phyloP scores from a whole-genome alignment of 768 basidiomycete genomes.

The Collybia sp. region DNA sequence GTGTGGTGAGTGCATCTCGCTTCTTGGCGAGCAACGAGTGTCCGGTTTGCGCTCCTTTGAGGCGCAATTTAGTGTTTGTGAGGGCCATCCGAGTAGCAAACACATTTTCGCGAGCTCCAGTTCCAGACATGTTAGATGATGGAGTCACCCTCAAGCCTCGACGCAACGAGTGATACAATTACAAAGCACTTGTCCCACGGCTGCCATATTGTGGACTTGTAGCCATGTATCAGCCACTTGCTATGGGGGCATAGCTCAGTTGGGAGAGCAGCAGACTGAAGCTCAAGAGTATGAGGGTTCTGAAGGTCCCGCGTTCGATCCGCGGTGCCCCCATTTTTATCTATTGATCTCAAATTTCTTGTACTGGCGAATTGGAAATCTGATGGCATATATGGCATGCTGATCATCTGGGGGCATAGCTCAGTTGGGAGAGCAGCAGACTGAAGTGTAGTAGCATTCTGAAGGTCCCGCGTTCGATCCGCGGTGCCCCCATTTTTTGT shows the following conservation, averaged over 20 bases:
- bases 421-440: constrained; percentile 77
- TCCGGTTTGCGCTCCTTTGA: constrained; percentile 92
- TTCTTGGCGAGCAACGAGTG: constrained; percentile 97
- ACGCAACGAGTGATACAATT: too few relatives aligned
- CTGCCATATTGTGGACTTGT: too few relatives aligned
- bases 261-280: constrained; percentile 14
- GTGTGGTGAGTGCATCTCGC: constrained; percentile 90
- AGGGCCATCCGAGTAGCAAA: constrained; percentile 98
- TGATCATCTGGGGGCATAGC: constrained; percentile 47
- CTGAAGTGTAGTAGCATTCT: constrained; percentile 54
- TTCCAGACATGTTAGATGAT: constrained; percentile 67
- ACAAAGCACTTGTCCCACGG: too few relatives aligned
- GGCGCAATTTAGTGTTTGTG: constrained; percentile 84
- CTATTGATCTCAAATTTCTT: too few relatives aligned
- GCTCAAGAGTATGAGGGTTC: constrained; percentile 4
- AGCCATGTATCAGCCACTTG: too few relatives aligned
- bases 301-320: constrained; percentile 21
- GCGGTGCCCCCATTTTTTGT: constrained; percentile 60
- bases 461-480: constrained; percentile 80
- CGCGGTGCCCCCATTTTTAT: constrained; percentile 14
- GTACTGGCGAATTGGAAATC: too few relatives aligned
- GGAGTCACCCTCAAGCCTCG: neutral
- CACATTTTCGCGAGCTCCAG: constrained; percentile 86
- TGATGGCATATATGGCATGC: neutral
- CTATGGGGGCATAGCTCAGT: constrained; percentile 13